Percentiles rank a stretch among this genome's conserved stretches.
phyloP scores from a whole-genome alignment of 768 basidiomycete species.

The Psilocybe tampanensis region DNA sequence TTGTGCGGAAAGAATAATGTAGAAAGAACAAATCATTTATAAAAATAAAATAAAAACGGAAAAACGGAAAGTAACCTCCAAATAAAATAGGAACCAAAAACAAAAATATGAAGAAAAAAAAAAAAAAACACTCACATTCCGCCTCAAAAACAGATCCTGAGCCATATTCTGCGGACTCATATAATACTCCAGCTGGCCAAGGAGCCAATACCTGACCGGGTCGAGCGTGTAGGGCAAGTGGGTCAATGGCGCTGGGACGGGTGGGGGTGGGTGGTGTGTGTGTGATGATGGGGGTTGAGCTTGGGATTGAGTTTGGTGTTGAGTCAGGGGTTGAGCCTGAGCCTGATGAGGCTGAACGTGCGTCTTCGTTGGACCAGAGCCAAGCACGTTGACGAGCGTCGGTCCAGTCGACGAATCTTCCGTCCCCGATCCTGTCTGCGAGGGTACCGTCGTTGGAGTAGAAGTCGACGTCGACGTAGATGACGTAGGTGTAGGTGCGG shows the following conservation, averaged over 20 bases:
- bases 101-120: constrained; percentile 4
- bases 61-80: not conserved
- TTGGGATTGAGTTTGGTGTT: constrained; percentile 7
- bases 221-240: constrained; percentile 61
- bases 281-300: constrained; percentile 6
- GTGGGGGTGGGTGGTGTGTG: constrained; percentile 19
- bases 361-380: too few species aligned
- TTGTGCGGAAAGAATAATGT: too few species aligned
- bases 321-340: not conserved
- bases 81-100: not conserved
- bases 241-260: constrained; percentile 49
- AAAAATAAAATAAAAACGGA: not conserved
- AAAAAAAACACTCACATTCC: constrained; percentile 55
- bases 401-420: too few species aligned
- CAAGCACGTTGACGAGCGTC: too few species aligned
- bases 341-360: too few species aligned
- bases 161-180: constrained; percentile 88
- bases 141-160: constrained; percentile 82
- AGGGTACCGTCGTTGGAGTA: too few species aligned
- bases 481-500: too few species aligned
- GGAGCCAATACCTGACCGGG: constrained; percentile 63
- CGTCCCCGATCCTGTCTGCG: too few species aligned
- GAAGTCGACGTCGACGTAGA: too few species aligned
- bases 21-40: too few species aligned
- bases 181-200: constrained; percentile 91